Base-by-base conservation (phyloP, 2,329 filamentous ascomycete genomes). In the Aspergillus texensis region DNA sequence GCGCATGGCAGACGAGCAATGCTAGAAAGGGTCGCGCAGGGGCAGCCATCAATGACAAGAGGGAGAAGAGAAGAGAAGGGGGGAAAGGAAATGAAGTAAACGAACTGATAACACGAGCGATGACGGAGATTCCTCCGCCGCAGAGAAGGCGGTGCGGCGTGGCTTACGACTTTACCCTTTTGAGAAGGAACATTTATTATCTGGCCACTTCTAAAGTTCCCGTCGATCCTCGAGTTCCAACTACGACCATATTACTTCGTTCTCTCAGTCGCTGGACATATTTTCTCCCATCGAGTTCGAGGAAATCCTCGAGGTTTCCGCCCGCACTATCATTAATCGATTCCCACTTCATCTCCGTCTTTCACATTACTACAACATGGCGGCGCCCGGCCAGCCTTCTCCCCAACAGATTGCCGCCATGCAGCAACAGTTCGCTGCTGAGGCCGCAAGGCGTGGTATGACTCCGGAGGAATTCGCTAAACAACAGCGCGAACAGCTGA, bases 401-500 rank as follows among this genome's bases (percentile, higher is more conserved):
- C 93, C 91, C 56, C 91, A 97, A 81, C 93, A 97, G 82, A 91
- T 97, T 67, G 87, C 88, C 62, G 85, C 86, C 61, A 95, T 97
- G 85, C 92, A 96, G 78, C 87, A 89, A 71, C 91, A 95, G 79
- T 82, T 97, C 52, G 90, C 90, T 56, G 86, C 87, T 57, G 94
- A 97, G 79, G 94, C 94, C 56, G 85, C 91, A 73, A 93, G 91
- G 80, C 87, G 89, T 67, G 94, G 94, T 76, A 89, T 98, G 86
- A 88, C 90, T 8, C 89, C 95, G 0, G 92, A 90, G 52, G 85
- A 97, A 78, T 97, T 96, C 76, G 86, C 96, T 73, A 88, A 90
- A 80, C 78, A 81, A 71, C 81, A 83, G 70, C 77, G 80, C 34
- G 79, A 82, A 67, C 78, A 81, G 58, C 72, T 83, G 56, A 73